Conservation (phyloP, 495 filamentous ascomycete species). For the Elasticomyces elasticus region DNA sequence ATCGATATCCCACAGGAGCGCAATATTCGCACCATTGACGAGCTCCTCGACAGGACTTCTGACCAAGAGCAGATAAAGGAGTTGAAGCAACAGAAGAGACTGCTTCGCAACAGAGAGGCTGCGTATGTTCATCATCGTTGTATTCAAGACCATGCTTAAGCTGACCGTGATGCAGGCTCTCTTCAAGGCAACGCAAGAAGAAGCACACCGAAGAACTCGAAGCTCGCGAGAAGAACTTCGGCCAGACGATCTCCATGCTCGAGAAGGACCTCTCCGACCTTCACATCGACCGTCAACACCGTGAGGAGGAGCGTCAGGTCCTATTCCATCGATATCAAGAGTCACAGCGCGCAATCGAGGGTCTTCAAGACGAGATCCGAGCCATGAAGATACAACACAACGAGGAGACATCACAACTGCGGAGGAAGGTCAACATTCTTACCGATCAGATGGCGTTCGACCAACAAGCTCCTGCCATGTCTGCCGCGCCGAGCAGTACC, state of each 20-base stretch:
- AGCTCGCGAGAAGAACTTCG: slow-evolving; percentile 89
- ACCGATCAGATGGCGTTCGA: slow-evolving; percentile 74
- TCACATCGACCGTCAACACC: slow-evolving; percentile 23
- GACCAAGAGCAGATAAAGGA: slow-evolving; percentile 96
- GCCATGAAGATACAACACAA: slow-evolving; percentile 83
- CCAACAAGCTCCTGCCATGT: slow-evolving; percentile 56
- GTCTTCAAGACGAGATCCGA: slow-evolving; percentile 76
- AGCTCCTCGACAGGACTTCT: slow-evolving; percentile 73
- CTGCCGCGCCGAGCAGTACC: slow-evolving; percentile 45
- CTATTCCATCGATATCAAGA: slow-evolving; percentile 7
- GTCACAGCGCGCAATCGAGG: slow-evolving; percentile 59
- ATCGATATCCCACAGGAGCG: slow-evolving; percentile 95
- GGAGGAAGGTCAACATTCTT: slow-evolving; percentile 88
- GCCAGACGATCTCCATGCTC: slow-evolving; percentile 58
- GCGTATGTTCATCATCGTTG: slow-evolving; percentile 51
- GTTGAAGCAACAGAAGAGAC: slow-evolving; percentile 93
- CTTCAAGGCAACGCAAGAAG: slow-evolving; percentile 97
- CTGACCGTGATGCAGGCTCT: slow-evolving; percentile 50
- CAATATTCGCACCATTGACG: slow-evolving; percentile 89
- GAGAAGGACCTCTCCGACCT: slow-evolving; percentile 58
- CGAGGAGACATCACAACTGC: slow-evolving; percentile 84
- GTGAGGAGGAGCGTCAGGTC: slow-evolving; percentile 7
- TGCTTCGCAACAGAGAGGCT: slow-evolving; percentile 90
- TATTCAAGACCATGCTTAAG: slow-evolving; percentile 5
- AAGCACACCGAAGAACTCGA: slow-evolving; percentile 95